Percentiles rank a stretch among this genome's conserved stretches.
Conservation (phyloP, 805 yeast genomes). For the Pichia nanzhaoensis region DNA sequence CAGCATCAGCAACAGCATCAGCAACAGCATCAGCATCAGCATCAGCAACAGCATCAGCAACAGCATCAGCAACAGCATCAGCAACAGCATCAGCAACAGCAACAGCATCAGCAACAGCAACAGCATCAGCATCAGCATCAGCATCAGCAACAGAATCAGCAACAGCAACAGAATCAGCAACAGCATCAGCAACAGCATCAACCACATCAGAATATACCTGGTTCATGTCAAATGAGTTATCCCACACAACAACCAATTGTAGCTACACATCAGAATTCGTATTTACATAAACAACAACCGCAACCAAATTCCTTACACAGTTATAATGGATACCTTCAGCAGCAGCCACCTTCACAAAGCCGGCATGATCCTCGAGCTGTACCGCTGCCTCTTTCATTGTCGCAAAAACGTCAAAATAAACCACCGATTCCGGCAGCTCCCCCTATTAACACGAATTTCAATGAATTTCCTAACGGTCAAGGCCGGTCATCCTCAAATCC, state of each 20-base stretch:
- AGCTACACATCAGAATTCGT: no score
- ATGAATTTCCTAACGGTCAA: neutral
- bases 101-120: conserved; percentile 13
- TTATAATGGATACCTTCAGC: no score
- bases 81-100: conserved; percentile 8
- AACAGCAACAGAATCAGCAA: conserved; percentile 10
- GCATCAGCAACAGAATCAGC: conserved; percentile 3
- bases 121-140: conserved; percentile 6
- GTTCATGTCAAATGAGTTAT: no score
- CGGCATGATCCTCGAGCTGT: no score
- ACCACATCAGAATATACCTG: no score
- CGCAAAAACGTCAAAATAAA: conserved; percentile 1
- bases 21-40: neutral
- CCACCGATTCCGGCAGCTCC: conserved; percentile 2
- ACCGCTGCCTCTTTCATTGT: neutral
- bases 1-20: neutral
- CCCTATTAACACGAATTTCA: conserved; percentile 1
- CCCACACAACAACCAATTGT: no score
- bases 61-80: neutral
- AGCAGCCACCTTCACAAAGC: no score
- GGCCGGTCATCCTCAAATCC: neutral
- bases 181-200: neutral
- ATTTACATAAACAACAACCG: no score
- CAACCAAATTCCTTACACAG: no score
- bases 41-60: neutral